These are phyloP conservation scores for Potentilla sterilis DNA, from an alignment of 306 rosid species.

Conservation along the genomic window DNA sequence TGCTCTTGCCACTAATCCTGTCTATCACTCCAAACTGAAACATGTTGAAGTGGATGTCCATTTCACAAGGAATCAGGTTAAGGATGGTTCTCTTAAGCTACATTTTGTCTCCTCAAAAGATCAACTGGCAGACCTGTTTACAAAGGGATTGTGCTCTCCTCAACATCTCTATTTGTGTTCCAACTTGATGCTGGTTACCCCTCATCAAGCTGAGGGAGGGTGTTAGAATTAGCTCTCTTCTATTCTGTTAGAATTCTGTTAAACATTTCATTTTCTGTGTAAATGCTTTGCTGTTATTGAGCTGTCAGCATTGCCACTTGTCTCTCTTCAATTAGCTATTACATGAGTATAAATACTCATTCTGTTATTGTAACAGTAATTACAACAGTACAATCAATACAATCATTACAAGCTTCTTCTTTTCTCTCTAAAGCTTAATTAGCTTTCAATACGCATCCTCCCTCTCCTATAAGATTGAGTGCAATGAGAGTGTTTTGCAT, in stretches of 20 bases:
- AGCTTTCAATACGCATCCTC: neutral
- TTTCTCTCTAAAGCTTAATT: too few relatives aligned
- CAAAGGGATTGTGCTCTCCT: neutral
- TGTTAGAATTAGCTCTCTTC: neutral
- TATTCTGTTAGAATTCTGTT: too few relatives aligned
- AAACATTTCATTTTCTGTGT: too few relatives aligned
- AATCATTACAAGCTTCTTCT: too few relatives aligned
- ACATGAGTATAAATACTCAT: too few relatives aligned
- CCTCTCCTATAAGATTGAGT: slow-evolving; percentile 6
- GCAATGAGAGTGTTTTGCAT: neutral
- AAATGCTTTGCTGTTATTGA: too few relatives aligned
- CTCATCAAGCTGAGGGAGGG: neutral
- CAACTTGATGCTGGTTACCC: neutral
- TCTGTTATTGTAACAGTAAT: too few relatives aligned
- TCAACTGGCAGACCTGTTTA: neutral
- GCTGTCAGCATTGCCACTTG: too few relatives aligned
- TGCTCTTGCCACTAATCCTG: neutral
- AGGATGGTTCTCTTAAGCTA: neutral
- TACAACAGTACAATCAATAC: too few relatives aligned
- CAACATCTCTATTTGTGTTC: neutral
- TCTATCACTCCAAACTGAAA: neutral
- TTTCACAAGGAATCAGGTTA: neutral
- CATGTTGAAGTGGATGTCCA: neutral
- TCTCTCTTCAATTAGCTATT: too few relatives aligned
- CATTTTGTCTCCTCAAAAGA: neutral